Base-by-base conservation (phyloP, 208 protist genomes). In the Leishmania aethiopica region DNA sequence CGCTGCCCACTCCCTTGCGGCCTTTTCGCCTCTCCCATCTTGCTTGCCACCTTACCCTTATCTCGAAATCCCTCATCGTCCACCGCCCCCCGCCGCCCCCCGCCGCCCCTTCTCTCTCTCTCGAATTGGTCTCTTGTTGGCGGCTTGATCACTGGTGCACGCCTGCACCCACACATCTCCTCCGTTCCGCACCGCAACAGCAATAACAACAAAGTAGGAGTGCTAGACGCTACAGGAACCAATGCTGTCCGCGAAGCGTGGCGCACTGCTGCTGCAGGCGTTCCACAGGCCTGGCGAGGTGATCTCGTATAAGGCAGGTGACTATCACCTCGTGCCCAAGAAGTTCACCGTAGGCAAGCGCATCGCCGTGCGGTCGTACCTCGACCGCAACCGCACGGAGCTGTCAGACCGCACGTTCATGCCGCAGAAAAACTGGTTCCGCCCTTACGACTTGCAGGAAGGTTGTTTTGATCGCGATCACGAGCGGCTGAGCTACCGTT, bases 331-430 rank as follows among this genome's bases (percentile, higher is more conserved):
- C 22, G 84, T 97, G 1, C 93, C 93, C 2, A 90, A 89, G 70
- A 93, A 96, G 80, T 82, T 91, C 77, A 95, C 95, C 3, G 88
- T 97, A 0, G 91, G 88, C 55, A 90, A 89, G 67, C 91, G 91
- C 66, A 96, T 97, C 67, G 93, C 95, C 19, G 93, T 96, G 15
- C 95, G 95, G 72, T 90, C 84, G 40, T 96, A 96, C 81, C 89
- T 96, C 32, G 95, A 97, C 77, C 93, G 95, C 53, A 97, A 97
- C 79, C 89, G 90, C 81, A 95, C 95, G 7, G 94, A 98, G 79
- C 89, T 97, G 53, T 97, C 95, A 1, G 93, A 97, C 79, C 94
- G 95, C 76, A 97, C 95, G 35, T 97, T 93, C 82, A 89, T 95
- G 88, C 94, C 93, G 22, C 95, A 97, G 84, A 95, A 95, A 78